phyloP scores from a whole-genome alignment of 225 moss, liverwort and hornwort genomes.

The Lunularia cruciata region DNA sequence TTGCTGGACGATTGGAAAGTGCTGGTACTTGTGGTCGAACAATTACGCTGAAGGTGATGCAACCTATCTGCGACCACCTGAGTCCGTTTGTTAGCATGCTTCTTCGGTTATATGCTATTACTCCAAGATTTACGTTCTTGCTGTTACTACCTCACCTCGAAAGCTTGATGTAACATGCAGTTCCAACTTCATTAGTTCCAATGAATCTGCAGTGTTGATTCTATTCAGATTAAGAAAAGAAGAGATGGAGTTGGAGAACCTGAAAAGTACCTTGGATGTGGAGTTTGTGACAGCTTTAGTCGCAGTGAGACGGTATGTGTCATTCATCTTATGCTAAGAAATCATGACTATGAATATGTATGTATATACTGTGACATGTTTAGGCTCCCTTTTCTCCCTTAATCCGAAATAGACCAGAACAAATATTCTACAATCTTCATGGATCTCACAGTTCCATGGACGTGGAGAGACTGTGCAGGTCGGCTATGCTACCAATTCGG shows the following conservation, averaged over 20 bases:
- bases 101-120: too few relatives aligned
- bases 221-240: constrained; percentile 78
- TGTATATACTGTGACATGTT: too few relatives aligned
- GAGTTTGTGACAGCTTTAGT: constrained; percentile 91
- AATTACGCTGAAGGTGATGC: constrained; percentile 77
- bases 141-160: not conserved
- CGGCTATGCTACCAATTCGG: constrained; percentile 81
- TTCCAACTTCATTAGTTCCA: not conserved
- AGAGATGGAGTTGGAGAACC: constrained; percentile 92
- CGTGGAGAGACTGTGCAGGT: constrained; percentile 50
- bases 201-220: not conserved
- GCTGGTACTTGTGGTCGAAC: constrained; percentile 75
- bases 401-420: too few relatives aligned
- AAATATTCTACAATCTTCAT: too few relatives aligned
- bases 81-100: too few relatives aligned
- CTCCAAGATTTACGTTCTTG: too few relatives aligned
- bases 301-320: constrained; percentile 86
- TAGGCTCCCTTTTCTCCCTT: too few relatives aligned
- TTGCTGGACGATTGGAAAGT: constrained; percentile 72
- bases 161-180: too few relatives aligned
- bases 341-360: not conserved
- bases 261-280: constrained; percentile 90
- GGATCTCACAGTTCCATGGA: not conserved
- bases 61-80: constrained; percentile 1
- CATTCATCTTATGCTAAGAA: not conserved